Evolutionary conservation across 78 protist species (phyloP).

Genomic region (Emiliania huxleyi): DNA sequence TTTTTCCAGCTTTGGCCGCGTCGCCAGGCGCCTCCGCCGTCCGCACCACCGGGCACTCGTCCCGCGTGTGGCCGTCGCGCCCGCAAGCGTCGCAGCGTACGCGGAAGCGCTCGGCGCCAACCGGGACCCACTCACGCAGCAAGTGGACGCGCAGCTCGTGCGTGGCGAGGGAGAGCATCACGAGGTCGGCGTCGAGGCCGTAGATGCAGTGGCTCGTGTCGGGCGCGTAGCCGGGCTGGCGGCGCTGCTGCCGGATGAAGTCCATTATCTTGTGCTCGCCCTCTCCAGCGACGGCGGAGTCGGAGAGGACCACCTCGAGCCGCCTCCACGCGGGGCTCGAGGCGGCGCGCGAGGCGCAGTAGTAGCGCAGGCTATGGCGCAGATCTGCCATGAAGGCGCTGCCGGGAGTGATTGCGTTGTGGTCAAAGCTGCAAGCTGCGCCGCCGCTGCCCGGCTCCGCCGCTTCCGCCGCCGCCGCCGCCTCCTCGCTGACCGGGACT

Average conservation of each 20-base stretch:
- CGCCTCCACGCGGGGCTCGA: conserved; percentile 58
- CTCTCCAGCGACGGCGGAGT: neutral
- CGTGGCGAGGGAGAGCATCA: conserved; percentile 95
- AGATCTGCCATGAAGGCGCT: conserved; percentile 90
- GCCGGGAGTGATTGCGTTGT: conserved; percentile 98
- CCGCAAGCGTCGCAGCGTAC: neutral
- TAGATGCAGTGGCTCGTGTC: conserved; percentile 78
- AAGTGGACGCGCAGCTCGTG: conserved; percentile 97
- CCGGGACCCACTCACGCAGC: conserved; percentile 79
- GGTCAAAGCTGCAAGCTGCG: conserved; percentile 36
- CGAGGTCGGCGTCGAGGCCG: conserved; percentile 98
- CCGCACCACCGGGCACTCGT: neutral
- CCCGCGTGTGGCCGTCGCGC: neutral
- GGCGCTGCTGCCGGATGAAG: conserved; percentile 86
- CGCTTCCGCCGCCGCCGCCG: neutral
- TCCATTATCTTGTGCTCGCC: conserved; percentile 72
- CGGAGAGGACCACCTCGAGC: neutral
- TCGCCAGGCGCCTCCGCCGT: neutral
- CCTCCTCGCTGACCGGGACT: neutral
- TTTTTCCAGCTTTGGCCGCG: neutral
- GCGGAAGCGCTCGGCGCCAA: neutral
- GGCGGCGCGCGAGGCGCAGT: conserved; percentile 1
- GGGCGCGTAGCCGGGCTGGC: conserved; percentile 76
- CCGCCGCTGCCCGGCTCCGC: neutral
- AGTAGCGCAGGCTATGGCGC: neutral